These are phyloP conservation scores for Hygrophoropsis aurantiaca DNA, from an alignment of 768 basidiomycete genomes.

Conservation along the genomic window DNA sequence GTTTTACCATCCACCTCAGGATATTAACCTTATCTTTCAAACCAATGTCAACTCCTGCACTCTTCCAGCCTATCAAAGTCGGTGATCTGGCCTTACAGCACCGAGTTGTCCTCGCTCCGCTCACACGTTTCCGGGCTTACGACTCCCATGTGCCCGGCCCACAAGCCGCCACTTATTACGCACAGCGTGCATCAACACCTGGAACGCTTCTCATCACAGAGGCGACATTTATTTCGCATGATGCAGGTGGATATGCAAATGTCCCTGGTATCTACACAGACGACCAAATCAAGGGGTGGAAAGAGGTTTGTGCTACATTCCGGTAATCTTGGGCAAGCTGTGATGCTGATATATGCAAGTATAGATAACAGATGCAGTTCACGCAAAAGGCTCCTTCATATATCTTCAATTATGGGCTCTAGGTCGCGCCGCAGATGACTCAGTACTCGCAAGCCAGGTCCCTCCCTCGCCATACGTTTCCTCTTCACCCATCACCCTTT, in stretches of 20 bases:
- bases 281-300: slow-evolving; percentile 57
- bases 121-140: slow-evolving; percentile 46
- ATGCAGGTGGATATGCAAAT: slow-evolving; percentile 48
- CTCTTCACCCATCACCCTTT: slow-evolving; percentile 29
- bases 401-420: slow-evolving; percentile 54
- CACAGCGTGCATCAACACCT: slow-evolving; percentile 43
- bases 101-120: slow-evolving; percentile 53
- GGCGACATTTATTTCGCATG: slow-evolving; percentile 49
- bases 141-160: slow-evolving; percentile 35
- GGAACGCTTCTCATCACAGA: slow-evolving; percentile 61
- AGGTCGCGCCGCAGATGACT: slow-evolving; percentile 40
- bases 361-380: slow-evolving; percentile 51
- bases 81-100: slow-evolving; percentile 44
- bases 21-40: no score
- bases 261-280: slow-evolving; percentile 67
- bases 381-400: slow-evolving; percentile 49
- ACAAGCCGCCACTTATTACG: slow-evolving; percentile 45
- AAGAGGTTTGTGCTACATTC: no score
- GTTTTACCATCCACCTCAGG: no score
- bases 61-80: slow-evolving; percentile 49
- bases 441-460: slow-evolving; percentile 36
- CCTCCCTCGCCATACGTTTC: slow-evolving; percentile 31
- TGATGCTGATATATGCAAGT: no score
- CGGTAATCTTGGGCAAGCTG: no score
- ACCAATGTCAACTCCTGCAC: slow-evolving; percentile 11